Evolutionary conservation across 805 yeast species (phyloP).

Genomic region (Suhomyces pyralidae): DNA sequence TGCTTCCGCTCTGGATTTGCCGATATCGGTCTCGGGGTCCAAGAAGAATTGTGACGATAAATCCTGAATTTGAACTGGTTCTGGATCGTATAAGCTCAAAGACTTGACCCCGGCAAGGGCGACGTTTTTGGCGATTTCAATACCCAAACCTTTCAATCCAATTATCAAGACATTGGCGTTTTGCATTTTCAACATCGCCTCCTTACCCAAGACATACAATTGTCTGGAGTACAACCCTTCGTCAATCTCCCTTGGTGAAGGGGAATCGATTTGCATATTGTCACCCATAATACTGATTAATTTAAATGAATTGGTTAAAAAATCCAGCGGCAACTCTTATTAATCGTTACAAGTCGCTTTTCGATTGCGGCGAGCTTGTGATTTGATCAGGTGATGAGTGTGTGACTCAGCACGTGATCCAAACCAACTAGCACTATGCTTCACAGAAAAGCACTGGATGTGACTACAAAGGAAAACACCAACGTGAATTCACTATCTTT

Average conservation of each 20-base stretch:
- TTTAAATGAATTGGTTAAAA: not conserved
- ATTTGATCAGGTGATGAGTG: not conserved
- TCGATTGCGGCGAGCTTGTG: not conserved
- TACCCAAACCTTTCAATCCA: constrained; percentile 90
- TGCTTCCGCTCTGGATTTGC: constrained; percentile 71
- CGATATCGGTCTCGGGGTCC: constrained; percentile 59
- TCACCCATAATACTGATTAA: constrained; percentile 15
- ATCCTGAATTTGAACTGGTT: constrained; percentile 61
- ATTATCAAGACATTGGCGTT: constrained; percentile 85
- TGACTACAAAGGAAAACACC: too few relatives aligned
- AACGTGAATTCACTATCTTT: too few relatives aligned
- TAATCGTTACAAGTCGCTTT: not conserved
- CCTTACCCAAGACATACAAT: constrained; percentile 92
- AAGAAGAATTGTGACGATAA: constrained; percentile 89
- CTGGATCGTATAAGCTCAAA: constrained; percentile 79
- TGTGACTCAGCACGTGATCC: too few relatives aligned
- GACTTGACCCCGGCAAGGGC: constrained; percentile 97
- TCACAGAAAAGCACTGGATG: too few relatives aligned
- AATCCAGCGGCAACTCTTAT: not conserved
- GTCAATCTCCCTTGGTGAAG: constrained; percentile 56
- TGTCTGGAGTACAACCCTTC: constrained; percentile 96
- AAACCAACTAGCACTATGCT: too few relatives aligned
- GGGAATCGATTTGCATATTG: constrained; percentile 43
- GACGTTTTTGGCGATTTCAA: constrained; percentile 94
- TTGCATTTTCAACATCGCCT: constrained; percentile 97